phyloP scores from a whole-genome alignment of 306 rosid genomes.

The Pterocarpus macrocarpus region DNA sequence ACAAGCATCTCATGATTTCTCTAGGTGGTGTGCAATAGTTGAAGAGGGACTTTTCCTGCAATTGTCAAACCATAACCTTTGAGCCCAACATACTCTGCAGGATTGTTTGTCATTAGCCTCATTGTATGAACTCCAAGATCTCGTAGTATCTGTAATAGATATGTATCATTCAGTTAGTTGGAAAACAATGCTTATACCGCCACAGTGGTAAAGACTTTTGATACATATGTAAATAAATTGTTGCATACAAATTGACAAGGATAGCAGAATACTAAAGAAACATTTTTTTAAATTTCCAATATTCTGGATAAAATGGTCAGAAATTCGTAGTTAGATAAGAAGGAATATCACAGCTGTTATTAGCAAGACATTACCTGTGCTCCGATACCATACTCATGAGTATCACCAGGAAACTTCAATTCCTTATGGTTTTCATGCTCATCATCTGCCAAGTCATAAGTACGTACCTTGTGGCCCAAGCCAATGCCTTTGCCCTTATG shows the following conservation, averaged over 20 bases:
- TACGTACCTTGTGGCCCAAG: conserved; percentile 67
- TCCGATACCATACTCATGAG: conserved; percentile 73
- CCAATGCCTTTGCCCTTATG: conserved; percentile 81
- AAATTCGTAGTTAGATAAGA: neutral
- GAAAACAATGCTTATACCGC: neutral
- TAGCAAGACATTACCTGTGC: conserved; percentile 62
- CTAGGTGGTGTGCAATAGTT: conserved; percentile 6
- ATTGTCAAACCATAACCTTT: conserved; percentile 60
- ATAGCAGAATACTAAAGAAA: neutral
- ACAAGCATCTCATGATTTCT: conserved; percentile 47
- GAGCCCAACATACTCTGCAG: conserved; percentile 51
- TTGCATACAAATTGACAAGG: neutral
- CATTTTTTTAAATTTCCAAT: neutral
- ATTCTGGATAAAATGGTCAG: too few relatives aligned
- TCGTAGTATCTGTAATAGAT: conserved; percentile 55
- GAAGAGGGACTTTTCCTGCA: conserved; percentile 55
- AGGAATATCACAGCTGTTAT: neutral
- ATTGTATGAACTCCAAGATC: conserved; percentile 60
- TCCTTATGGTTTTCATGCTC: conserved; percentile 66
- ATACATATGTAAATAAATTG: neutral
- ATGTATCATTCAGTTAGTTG: neutral
- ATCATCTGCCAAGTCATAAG: conserved; percentile 57
- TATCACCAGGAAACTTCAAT: conserved; percentile 64
- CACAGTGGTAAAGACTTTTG: too few relatives aligned
- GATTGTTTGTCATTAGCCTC: conserved; percentile 60